These are phyloP conservation scores for Gloeophyllum trabeum DNA, from an alignment of 768 basidiomycete species.

Conservation along the genomic window DNA sequence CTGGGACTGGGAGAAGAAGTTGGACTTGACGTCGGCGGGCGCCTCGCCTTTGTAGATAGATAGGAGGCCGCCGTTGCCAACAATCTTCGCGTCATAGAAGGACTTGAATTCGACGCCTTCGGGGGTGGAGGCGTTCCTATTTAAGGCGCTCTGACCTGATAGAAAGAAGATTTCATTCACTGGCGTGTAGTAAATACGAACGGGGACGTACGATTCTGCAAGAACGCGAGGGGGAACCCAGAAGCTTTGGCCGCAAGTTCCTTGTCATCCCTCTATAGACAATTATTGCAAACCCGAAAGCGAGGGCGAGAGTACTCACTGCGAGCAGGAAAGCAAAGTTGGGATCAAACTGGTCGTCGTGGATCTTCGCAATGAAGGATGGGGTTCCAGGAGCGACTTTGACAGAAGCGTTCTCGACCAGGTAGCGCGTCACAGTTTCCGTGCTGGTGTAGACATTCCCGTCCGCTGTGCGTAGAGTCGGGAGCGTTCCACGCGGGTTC, in stretches of 20 bases:
- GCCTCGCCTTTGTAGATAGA: slow-evolving; percentile 29
- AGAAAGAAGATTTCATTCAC: not conserved
- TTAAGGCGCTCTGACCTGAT: slow-evolving; percentile 32
- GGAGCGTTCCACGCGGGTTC: slow-evolving; percentile 34
- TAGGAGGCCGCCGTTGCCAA: slow-evolving; percentile 26
- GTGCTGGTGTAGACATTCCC: slow-evolving; percentile 27
- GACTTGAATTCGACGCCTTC: slow-evolving; percentile 24
- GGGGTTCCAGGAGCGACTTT: slow-evolving; percentile 22
- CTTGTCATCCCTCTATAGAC: slow-evolving; percentile 29
- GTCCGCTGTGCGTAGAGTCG: slow-evolving; percentile 24
- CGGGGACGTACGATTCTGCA: slow-evolving; percentile 26
- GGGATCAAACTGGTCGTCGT: slow-evolving; percentile 35
- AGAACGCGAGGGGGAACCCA: slow-evolving; percentile 22
- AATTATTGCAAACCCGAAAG: not conserved
- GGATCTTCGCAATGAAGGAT: slow-evolving; percentile 26
- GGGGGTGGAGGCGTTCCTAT: slow-evolving; percentile 21
- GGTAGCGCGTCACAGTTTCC: slow-evolving; percentile 26
- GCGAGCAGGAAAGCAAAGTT: slow-evolving; percentile 36
- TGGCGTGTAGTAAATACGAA: not conserved
- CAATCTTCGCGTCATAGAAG: slow-evolving; percentile 33
- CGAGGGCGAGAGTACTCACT: slow-evolving; percentile 16
- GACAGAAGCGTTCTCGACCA: slow-evolving; percentile 26
- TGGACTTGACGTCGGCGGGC: slow-evolving; percentile 20
- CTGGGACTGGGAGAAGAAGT: slow-evolving; percentile 27
- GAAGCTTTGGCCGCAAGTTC: slow-evolving; percentile 27